Evolutionary conservation across 495 filamentous ascomycete species (phyloP).

Genomic region (Podospora didyma): DNA sequence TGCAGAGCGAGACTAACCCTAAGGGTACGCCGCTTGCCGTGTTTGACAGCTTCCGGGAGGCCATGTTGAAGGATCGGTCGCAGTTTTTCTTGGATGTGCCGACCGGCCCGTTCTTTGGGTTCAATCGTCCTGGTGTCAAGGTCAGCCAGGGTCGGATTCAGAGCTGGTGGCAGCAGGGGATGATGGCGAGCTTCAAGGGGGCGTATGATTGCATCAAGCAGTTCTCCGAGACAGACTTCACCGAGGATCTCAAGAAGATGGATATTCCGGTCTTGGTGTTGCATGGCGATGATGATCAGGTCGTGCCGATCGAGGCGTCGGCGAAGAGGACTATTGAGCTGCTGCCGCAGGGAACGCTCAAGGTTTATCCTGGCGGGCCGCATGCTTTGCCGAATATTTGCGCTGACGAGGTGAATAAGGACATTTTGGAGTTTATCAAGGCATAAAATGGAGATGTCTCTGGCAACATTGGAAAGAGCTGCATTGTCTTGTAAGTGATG

Average conservation of each 20-base stretch:
- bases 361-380: constrained; percentile 34
- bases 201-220: constrained; percentile 37
- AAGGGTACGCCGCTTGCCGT: constrained; percentile 30
- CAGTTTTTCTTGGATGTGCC: constrained; percentile 40
- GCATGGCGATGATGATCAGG: constrained; percentile 39
- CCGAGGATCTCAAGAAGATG: constrained; percentile 37
- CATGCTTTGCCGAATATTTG: constrained; percentile 12
- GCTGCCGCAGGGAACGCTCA: constrained; percentile 33
- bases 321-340: constrained; percentile 31
- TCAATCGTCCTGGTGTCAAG: constrained; percentile 33
- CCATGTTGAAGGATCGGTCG: constrained; percentile 33
- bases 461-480: no score
- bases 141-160: constrained; percentile 35
- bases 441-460: no score
- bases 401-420: no score
- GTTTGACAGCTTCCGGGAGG: constrained; percentile 35
- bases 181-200: constrained; percentile 35
- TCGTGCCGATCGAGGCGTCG: constrained; percentile 2
- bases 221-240: constrained; percentile 40
- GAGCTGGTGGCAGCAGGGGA: constrained; percentile 40
- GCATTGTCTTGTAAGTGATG: no score
- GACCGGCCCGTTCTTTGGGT: constrained; percentile 41
- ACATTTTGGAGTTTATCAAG: no score
- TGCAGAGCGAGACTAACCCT: constrained; percentile 28
- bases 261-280: constrained; percentile 33